Evolutionary conservation across 495 filamentous ascomycete species (phyloP).

Genomic region (Aspergillus cristatus): DNA sequence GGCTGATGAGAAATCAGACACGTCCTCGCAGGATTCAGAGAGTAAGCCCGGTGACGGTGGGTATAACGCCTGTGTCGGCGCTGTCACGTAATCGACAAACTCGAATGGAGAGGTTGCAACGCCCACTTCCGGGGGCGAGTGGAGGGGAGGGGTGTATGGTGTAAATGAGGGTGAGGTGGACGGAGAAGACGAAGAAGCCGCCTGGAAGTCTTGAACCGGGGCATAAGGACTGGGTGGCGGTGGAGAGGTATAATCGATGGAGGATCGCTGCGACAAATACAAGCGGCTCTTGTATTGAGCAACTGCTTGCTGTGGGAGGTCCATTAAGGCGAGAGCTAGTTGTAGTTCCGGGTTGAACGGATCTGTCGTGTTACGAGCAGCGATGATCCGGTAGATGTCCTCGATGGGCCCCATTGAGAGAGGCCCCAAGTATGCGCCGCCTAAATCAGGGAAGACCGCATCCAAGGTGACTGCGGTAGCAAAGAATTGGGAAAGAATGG

Average conservation of each 20-base stretch:
- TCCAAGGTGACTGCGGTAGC: constrained; percentile 79
- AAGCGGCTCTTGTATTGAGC: constrained; percentile 27
- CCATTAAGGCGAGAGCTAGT: constrained; percentile 27
- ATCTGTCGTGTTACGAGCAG: constrained; percentile 21
- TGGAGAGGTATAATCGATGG: constrained; percentile 30
- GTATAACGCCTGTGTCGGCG: constrained; percentile 25
- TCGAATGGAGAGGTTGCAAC: constrained; percentile 31
- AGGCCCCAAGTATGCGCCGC: constrained; percentile 75
- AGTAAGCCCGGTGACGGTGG: constrained; percentile 28
- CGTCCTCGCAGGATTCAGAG: constrained; percentile 25
- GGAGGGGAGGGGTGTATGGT: constrained; percentile 34
- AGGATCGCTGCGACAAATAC: constrained; percentile 30
- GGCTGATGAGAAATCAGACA: constrained; percentile 28
- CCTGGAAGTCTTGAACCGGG: constrained; percentile 23
- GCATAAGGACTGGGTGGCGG: constrained; percentile 29
- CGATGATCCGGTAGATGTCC: constrained; percentile 56
- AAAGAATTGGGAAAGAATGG: constrained; percentile 83
- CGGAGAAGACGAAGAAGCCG: constrained; percentile 29
- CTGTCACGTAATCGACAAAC: constrained; percentile 24
- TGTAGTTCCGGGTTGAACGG: constrained; percentile 30
- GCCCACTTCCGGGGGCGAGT: constrained; percentile 31
- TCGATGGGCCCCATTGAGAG: constrained; percentile 67
- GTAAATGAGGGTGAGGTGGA: constrained; percentile 30
- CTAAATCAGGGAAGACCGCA: constrained; percentile 82
- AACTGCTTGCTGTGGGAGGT: constrained; percentile 28